These are phyloP conservation scores for Helminthosporium solani DNA, from an alignment of 2,329 filamentous ascomycete genomes.

Conservation along the genomic window DNA sequence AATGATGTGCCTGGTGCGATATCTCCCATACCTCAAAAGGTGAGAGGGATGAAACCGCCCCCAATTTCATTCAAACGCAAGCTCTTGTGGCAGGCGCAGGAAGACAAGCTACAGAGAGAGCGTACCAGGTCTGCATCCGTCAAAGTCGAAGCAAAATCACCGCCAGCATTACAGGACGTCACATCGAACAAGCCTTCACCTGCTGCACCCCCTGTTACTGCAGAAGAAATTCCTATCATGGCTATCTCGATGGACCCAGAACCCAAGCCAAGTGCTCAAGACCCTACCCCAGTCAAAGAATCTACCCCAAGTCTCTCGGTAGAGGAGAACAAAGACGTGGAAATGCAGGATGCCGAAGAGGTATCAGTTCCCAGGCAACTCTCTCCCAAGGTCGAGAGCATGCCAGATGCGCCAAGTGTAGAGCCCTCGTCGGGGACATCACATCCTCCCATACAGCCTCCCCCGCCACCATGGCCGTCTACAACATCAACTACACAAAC, in stretches of 20 bases:
- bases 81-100: conserved; percentile 41
- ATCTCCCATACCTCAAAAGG: conserved; percentile 14
- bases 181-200: conserved; percentile 36
- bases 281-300: conserved; percentile 28
- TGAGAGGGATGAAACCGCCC: conserved; percentile 30
- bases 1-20: conserved; percentile 12
- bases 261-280: conserved; percentile 18
- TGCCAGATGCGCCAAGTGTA: conserved; percentile 28
- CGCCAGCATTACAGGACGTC: conserved; percentile 36
- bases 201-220: conserved; percentile 23
- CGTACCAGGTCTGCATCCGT: conserved; percentile 39
- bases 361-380: conserved; percentile 12
- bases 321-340: conserved; percentile 46
- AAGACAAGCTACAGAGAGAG: conserved; percentile 41
- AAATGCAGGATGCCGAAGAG: conserved; percentile 48
- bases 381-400: conserved; percentile 29
- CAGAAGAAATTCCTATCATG: conserved; percentile 29
- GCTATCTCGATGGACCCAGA: conserved; percentile 25
- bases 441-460: conserved; percentile 35
- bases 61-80: conserved; percentile 40
- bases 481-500: conserved; percentile 13
- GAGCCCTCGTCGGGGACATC: conserved; percentile 23
- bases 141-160: conserved; percentile 36
- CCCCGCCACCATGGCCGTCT: conserved; percentile 34
- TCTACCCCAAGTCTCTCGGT: conserved; percentile 14